phyloP scores from a whole-genome alignment of 164 flowering plant genomes.

The Echeveria elegans region DNA sequence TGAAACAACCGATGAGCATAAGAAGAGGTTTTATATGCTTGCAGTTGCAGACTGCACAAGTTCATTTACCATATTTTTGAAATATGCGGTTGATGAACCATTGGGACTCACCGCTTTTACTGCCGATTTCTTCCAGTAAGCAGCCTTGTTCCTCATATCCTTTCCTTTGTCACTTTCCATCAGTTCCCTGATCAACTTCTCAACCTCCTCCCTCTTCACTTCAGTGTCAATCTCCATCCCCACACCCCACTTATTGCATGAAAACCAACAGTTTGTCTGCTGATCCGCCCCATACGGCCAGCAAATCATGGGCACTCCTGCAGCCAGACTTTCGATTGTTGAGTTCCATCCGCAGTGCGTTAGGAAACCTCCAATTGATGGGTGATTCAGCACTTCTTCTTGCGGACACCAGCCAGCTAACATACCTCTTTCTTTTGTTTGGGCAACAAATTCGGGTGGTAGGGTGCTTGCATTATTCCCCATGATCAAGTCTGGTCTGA shows the following conservation, averaged over 20 bases:
- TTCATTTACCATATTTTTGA: too few relatives aligned
- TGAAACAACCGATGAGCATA: too few relatives aligned
- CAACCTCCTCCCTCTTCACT: constrained; percentile 4
- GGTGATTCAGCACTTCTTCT: not conserved
- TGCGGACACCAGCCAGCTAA: constrained; percentile 1
- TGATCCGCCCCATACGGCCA: not conserved
- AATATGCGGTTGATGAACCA: too few relatives aligned
- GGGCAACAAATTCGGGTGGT: not conserved
- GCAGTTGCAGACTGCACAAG: too few relatives aligned
- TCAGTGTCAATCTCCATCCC: not conserved
- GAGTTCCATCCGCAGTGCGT: constrained; percentile 2
- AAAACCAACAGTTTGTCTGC: not conserved
- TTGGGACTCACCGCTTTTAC: not conserved
- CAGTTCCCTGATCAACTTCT: not conserved
- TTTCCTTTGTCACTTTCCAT: not conserved
- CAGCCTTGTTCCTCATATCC: not conserved
- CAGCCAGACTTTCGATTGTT: not conserved
- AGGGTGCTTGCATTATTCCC: not conserved
- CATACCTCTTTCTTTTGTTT: not conserved
- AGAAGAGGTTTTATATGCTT: too few relatives aligned
- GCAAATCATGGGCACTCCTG: not conserved
- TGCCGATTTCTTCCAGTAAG: not conserved
- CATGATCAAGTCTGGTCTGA: not conserved
- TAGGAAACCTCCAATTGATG: not conserved
- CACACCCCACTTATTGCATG: not conserved